phyloP scores from a whole-genome alignment of 176 grass and related monocot genomes.

The Carex littledalei region DNA sequence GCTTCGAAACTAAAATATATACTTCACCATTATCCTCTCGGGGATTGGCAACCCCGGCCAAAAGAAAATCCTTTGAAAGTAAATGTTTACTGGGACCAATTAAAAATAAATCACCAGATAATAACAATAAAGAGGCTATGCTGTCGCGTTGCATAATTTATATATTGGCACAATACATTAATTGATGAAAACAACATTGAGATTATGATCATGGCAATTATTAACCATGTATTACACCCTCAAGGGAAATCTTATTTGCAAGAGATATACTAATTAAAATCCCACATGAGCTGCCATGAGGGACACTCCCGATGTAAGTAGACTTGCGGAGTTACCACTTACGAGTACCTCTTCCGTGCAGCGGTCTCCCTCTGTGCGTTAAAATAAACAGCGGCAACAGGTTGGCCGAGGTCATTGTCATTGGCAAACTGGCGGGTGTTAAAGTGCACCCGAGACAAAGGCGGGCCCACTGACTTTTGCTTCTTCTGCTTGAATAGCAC shows the following conservation, averaged over 20 bases:
- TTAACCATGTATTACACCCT: background rate
- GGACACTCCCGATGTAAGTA: background rate
- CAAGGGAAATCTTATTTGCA: background rate
- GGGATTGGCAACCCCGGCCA: no score
- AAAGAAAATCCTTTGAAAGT: no score
- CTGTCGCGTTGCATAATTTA: background rate
- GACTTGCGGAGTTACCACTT: background rate
- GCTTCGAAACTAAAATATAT: no score
- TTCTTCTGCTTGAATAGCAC: slow-evolving; percentile 84
- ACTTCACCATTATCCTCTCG: no score
- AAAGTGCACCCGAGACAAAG: slow-evolving; percentile 54
- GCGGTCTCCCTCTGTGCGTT: slow-evolving; percentile 87
- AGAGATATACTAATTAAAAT: background rate
- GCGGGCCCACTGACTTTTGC: slow-evolving; percentile 34
- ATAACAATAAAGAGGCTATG: background rate
- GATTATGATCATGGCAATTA: background rate
- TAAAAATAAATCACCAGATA: no score
- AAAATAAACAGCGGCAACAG: slow-evolving; percentile 88
- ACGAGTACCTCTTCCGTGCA: slow-evolving; percentile 52
- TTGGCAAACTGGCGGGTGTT: slow-evolving; percentile 65
- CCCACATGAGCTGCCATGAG: background rate
- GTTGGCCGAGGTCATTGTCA: slow-evolving; percentile 71
- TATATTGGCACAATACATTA: background rate
- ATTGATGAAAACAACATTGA: background rate
- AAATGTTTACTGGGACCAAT: no score